A percentile compares a stretch with the other conserved stretches of the same genome.
Conservation (phyloP, 1,284 basidiomycete species). For the Tremellales sp. region DNA sequence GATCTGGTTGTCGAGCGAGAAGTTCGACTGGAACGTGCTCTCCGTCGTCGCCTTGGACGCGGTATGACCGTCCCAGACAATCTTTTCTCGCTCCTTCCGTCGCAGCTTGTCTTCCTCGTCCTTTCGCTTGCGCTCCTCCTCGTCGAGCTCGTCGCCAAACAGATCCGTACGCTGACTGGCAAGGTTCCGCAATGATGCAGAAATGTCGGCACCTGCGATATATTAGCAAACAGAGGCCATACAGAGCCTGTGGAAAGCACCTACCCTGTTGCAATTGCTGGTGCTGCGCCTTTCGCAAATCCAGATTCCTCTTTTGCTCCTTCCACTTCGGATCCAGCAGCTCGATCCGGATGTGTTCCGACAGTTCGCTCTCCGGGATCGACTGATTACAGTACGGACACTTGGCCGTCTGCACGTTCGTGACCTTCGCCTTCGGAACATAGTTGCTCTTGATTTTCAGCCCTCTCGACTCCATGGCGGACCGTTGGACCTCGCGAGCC, state of each 20-base stretch:
- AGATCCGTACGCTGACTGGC: constrained; percentile 90
- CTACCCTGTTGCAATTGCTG: constrained; percentile 72
- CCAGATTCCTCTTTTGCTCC: constrained; percentile 80
- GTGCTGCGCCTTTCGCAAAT: constrained; percentile 82
- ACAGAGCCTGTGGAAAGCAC: not conserved
- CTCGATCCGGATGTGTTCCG: constrained; percentile 98
- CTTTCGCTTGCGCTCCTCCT: constrained; percentile 75
- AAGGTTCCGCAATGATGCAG: constrained; percentile 82
- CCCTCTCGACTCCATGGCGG: constrained; percentile 68
- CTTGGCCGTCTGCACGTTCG: constrained; percentile 68
- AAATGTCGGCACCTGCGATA: constrained; percentile 70
- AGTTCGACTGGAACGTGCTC: constrained; percentile 83
- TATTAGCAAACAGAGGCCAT: not conserved
- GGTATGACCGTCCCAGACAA: constrained; percentile 94
- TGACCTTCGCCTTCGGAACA: constrained; percentile 68
- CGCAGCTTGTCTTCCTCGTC: constrained; percentile 76
- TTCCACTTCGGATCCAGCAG: constrained; percentile 97
- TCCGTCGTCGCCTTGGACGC: constrained; percentile 81
- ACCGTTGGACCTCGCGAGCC: constrained; percentile 72
- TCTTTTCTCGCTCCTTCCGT: constrained; percentile 80
- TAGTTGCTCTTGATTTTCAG: constrained; percentile 98
- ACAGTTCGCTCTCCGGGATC: constrained; percentile 88
- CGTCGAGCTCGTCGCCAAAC: constrained; percentile 79
- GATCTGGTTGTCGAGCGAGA: constrained; percentile 92
- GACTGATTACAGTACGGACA: constrained; percentile 93